Percentiles rank a stretch among this genome's conserved stretches.
phyloP scores from a whole-genome alignment of 164 flowering plant species.

The Sedum album region DNA sequence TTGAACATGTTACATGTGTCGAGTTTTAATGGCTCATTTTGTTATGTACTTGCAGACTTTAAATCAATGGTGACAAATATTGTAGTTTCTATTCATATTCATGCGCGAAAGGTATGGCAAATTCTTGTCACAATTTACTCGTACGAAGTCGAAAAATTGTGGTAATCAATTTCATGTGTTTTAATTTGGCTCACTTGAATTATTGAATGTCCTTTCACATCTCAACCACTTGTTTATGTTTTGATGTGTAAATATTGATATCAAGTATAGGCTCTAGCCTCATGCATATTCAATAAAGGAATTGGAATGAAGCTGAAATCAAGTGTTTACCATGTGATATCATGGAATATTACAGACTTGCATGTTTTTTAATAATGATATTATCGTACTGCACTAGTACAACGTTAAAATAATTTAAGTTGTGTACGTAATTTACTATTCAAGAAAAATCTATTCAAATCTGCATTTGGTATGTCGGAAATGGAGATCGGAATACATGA shows the following conservation, averaged over 20 bases:
- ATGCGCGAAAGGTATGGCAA: too few species aligned
- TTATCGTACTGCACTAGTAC: not conserved
- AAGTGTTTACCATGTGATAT: not conserved
- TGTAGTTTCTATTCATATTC: too few species aligned
- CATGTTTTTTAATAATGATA: not conserved
- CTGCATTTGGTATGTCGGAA: not conserved
- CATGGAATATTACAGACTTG: conserved; percentile 1
- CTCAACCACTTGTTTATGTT: not conserved
- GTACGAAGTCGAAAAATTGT: too few species aligned
- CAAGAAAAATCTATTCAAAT: too few species aligned
- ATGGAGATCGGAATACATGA: not conserved
- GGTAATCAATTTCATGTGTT: too few species aligned
- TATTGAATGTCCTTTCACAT: not conserved
- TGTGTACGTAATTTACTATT: too few species aligned
- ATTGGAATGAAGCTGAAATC: not conserved
- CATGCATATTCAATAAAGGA: not conserved
- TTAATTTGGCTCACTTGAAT: not conserved
- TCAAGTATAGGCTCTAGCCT: not conserved
- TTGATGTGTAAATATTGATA: not conserved
- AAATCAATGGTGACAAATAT: too few species aligned
- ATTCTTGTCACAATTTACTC: too few species aligned
- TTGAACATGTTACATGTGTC: too few species aligned
- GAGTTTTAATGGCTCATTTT: too few species aligned
- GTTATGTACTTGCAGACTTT: too few species aligned
- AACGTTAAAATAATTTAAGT: too few species aligned